phyloP scores from a whole-genome alignment of 1,284 basidiomycete species.

The Ceratobasidium sp. region DNA sequence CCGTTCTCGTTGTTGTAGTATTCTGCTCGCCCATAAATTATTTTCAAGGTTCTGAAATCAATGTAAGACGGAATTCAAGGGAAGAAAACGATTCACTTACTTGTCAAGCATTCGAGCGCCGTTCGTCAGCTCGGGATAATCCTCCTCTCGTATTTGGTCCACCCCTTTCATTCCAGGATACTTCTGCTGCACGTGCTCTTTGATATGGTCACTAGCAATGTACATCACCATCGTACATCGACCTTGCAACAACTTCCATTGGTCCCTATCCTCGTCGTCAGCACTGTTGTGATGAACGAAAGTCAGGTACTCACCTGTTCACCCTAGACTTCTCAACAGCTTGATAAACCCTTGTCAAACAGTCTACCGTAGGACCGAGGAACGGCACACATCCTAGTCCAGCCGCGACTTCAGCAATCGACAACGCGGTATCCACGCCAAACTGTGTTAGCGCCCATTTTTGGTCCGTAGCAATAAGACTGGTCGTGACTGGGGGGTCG shows the following conservation, averaged over 20 bases:
- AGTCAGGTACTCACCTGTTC: background rate
- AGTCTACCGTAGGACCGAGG: background rate
- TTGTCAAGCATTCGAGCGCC: background rate
- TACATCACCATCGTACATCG: conserved; percentile 29
- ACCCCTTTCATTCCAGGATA: no score
- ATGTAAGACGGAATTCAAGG: background rate
- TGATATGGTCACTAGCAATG: conserved; percentile 19
- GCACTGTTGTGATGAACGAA: background rate
- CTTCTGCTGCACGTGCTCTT: no score
- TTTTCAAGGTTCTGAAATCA: background rate
- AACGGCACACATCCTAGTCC: background rate
- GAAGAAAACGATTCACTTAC: background rate
- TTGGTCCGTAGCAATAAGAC: no score
- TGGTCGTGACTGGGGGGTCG: no score
- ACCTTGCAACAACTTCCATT: background rate
- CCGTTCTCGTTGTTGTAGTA: conserved; percentile 1
- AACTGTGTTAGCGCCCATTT: background rate
- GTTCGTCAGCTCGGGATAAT: conserved; percentile 1
- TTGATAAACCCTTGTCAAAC: background rate
- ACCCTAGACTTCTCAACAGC: background rate
- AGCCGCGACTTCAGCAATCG: background rate
- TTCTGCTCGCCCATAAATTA: background rate
- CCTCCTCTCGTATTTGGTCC: no score
- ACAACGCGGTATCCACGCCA: background rate
- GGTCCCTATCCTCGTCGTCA: background rate